Percentiles rank a stretch among this genome's conserved stretches.
These are phyloP conservation scores for Cercospora janseana DNA, from an alignment of 2,329 filamentous ascomycete genomes.

Conservation along the genomic window DNA sequence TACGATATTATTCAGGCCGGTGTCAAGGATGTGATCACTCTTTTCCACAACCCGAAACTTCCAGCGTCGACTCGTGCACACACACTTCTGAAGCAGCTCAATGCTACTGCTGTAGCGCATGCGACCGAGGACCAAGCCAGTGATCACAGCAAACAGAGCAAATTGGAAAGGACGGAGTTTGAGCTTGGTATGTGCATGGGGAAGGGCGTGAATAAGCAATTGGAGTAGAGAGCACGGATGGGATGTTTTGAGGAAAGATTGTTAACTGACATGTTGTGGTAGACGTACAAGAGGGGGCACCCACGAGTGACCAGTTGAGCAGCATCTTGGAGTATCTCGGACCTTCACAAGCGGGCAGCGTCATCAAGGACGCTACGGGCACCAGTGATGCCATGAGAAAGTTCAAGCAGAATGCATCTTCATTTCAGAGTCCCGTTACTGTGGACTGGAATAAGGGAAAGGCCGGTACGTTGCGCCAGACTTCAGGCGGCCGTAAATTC, in stretches of 20 bases:
- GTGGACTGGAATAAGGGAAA: conserved; percentile 95
- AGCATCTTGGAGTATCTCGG: conserved; percentile 84
- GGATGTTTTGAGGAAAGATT: neutral
- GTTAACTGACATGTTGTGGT: conserved; percentile 11
- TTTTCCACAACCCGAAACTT: conserved; percentile 84
- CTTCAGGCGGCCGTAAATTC: neutral
- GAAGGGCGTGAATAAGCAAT: neutral
- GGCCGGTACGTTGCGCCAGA: conserved; percentile 52
- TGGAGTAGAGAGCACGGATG: neutral
- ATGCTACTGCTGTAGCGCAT: conserved; percentile 64
- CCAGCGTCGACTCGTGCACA: conserved; percentile 71
- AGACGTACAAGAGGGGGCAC: conserved; percentile 74
- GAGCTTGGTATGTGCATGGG: conserved; percentile 56
- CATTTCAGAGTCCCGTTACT: conserved; percentile 73
- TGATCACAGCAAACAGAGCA: conserved; percentile 61
- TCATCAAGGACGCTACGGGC: conserved; percentile 72
- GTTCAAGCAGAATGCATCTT: conserved; percentile 67
- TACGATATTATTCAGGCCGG: conserved; percentile 37
- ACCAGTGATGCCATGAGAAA: conserved; percentile 76
- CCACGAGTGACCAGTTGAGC: conserved; percentile 77
- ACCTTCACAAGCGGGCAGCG: conserved; percentile 55
- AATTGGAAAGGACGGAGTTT: conserved; percentile 66
- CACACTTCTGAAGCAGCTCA: conserved; percentile 75
- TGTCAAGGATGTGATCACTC: conserved; percentile 77
- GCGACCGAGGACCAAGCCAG: conserved; percentile 74